Conservation (phyloP, 495 filamentous ascomycete genomes). For the Lindgomyces ingoldianus region DNA sequence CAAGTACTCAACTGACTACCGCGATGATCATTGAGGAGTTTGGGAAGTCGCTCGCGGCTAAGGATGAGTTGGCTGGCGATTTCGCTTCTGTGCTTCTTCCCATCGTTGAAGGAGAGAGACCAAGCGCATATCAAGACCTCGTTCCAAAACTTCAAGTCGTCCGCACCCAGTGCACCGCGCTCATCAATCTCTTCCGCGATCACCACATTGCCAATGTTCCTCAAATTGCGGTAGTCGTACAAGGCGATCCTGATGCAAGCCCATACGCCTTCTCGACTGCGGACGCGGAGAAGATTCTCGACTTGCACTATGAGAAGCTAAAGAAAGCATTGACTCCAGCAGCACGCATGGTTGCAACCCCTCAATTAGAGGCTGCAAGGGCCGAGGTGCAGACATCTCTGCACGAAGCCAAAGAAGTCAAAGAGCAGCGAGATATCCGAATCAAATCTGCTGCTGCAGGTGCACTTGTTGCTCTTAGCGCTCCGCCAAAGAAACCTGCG, state of each 20-base stretch:
- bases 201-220: conserved; percentile 78
- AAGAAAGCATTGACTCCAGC: conserved; percentile 82
- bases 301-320: conserved; percentile 78
- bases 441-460: conserved; percentile 83
- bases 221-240: conserved; percentile 79
- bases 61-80: conserved; percentile 51
- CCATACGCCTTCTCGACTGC: conserved; percentile 85
- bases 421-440: conserved; percentile 81
- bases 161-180: conserved; percentile 82
- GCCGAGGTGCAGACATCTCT: conserved; percentile 68
- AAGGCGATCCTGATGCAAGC: conserved; percentile 87
- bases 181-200: conserved; percentile 87
- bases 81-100: conserved; percentile 58
- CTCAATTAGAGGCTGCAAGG: conserved; percentile 73
- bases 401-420: conserved; percentile 72
- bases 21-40: conserved; percentile 89
- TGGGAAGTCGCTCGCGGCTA: conserved; percentile 53
- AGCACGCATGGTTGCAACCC: conserved; percentile 74
- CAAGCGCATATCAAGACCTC: conserved; percentile 81
- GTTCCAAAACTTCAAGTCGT: conserved; percentile 84
- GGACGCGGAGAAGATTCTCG: conserved; percentile 82
- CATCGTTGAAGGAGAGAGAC: conserved; percentile 77
- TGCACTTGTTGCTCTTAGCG: conserved; percentile 80
- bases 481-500: conserved; percentile 87
- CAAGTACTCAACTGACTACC: conserved; percentile 80